Evolutionary conservation across 2,329 filamentous ascomycete species (phyloP).

Genomic region (Plectosphaerella cucumerina): DNA sequence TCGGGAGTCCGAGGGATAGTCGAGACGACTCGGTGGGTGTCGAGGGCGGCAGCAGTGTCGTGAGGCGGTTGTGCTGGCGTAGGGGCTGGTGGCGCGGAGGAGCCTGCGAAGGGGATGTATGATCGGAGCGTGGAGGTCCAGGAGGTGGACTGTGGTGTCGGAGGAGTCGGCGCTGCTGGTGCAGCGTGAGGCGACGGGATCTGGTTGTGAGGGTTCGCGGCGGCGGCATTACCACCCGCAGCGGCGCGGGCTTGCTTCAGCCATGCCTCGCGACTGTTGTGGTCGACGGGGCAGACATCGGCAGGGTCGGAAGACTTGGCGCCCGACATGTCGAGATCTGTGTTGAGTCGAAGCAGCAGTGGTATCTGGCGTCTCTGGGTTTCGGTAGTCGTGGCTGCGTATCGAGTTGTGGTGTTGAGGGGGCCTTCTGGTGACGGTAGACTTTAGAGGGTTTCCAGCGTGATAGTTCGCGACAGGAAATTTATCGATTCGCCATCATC

Average conservation of each 20-base stretch:
- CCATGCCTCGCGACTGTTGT: constrained; percentile 85
- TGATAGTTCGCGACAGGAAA: no score
- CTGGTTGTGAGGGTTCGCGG: constrained; percentile 19
- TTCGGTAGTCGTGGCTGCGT: no score
- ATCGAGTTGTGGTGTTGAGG: no score
- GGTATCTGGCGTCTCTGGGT: no score
- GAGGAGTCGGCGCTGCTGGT: constrained; percentile 21
- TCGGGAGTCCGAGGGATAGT: constrained; percentile 67
- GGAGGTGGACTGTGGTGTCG: constrained; percentile 21
- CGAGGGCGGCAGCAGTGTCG: constrained; percentile 36
- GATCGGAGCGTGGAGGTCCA: constrained; percentile 40
- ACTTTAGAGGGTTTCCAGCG: no score
- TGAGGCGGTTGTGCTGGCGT: not conserved
- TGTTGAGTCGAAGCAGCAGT: no score
- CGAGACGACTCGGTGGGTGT: constrained; percentile 68
- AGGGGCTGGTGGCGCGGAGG: constrained; percentile 5
- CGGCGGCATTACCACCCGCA: constrained; percentile 16
- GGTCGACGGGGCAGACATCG: constrained; percentile 78
- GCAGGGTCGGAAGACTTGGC: constrained; percentile 8
- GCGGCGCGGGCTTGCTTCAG: constrained; percentile 61
- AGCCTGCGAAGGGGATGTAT: constrained; percentile 35
- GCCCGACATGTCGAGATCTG: not conserved
- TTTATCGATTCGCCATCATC: no score
- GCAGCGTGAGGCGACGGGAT: constrained; percentile 12
- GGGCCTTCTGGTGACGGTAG: no score